Base-by-base conservation (phyloP, 805 yeast species). In the Starmerella apis region DNA sequence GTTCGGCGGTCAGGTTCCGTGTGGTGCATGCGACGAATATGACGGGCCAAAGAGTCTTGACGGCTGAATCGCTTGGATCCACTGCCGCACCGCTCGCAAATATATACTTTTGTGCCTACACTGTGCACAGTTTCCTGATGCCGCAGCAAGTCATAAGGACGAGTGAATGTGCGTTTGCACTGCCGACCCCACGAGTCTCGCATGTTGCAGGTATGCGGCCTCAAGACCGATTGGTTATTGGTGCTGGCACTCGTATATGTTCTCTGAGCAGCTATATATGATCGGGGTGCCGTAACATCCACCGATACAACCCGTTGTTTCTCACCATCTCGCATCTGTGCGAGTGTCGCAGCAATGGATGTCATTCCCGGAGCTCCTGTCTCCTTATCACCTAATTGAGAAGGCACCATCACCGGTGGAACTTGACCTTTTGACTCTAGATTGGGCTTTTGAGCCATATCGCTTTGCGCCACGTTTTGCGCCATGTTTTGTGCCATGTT, bases 41-140 rank as follows among this genome's bases (percentile, higher is more conserved):
- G 56, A n/a, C 56, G 48, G 24, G 50, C 50, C 25, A 53, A 46
- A 16, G 54, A 50, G 49, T 53, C 56, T 27, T 43, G 53, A n/a
- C 56, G 53, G 44, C 51, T 47, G 43, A 50, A 53, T 27, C 38
- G 42, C 35, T 50, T 51, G 51, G 78, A 71, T 56, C 76, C 80
- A 58, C 77, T 80, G 49, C 82, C 90, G 69, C 97, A 88, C 44
- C 83, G 80, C 59, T 78, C 78, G 66, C 97, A 88, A 63, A 84
- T 80, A 70, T 81, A 90, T 41, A 83, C 77, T 58, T 83, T 83
- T 67, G 86, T 81, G 63, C 80, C 81, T 44, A 83, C 73, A 0
- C 95, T 88, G 66, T 90, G 97, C 48, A 90, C 88, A 0, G 96
- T 88, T 61, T 88, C 94, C 65, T 88, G 95, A 66, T 90, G 97